Conservation (phyloP, 2,329 filamentous ascomycete species). For the Xylariales sp. region DNA sequence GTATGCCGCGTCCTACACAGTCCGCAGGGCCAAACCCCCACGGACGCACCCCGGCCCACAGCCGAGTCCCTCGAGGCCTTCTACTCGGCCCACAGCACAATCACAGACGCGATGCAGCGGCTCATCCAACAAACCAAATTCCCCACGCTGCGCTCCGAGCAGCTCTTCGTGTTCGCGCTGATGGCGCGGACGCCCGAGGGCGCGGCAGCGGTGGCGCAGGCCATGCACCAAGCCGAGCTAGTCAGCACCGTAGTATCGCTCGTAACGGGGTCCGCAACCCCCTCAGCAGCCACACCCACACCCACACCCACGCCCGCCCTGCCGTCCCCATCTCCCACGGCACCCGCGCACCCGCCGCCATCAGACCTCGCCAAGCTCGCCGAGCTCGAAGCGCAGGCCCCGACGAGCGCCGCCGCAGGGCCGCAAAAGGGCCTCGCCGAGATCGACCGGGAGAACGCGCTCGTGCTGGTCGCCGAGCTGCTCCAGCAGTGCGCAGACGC, state of each 20-base stretch:
- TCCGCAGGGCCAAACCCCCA: slow-evolving; percentile 23
- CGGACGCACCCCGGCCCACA: slow-evolving; percentile 34
- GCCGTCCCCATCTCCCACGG: too few relatives aligned
- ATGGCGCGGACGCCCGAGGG: slow-evolving; percentile 66
- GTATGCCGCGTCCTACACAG: slow-evolving; percentile 67
- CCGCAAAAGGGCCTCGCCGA: slow-evolving; percentile 53
- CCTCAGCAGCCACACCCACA: not conserved
- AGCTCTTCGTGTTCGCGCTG: slow-evolving; percentile 71
- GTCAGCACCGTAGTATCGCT: slow-evolving; percentile 59
- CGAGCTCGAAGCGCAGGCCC: slow-evolving; percentile 57
- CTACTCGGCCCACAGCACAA: slow-evolving; percentile 57
- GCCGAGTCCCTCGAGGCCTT: slow-evolving; percentile 49
- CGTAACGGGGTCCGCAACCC: slow-evolving; percentile 56
- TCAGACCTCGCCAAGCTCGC: not conserved
- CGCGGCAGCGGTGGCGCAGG: slow-evolving; percentile 57
- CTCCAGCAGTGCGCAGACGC: slow-evolving; percentile 57
- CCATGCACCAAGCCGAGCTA: slow-evolving; percentile 58
- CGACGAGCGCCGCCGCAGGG: slow-evolving; percentile 53
- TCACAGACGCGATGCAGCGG: slow-evolving; percentile 60
- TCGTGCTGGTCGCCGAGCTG: slow-evolving; percentile 69
- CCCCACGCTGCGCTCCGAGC: slow-evolving; percentile 68
- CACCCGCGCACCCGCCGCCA: not conserved
- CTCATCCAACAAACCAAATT: slow-evolving; percentile 69
- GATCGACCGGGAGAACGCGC: slow-evolving; percentile 70
- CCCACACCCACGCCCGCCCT: too few relatives aligned